Base-by-base conservation (phyloP, 2,329 filamentous ascomycete species). In the Fusarium udum region DNA sequence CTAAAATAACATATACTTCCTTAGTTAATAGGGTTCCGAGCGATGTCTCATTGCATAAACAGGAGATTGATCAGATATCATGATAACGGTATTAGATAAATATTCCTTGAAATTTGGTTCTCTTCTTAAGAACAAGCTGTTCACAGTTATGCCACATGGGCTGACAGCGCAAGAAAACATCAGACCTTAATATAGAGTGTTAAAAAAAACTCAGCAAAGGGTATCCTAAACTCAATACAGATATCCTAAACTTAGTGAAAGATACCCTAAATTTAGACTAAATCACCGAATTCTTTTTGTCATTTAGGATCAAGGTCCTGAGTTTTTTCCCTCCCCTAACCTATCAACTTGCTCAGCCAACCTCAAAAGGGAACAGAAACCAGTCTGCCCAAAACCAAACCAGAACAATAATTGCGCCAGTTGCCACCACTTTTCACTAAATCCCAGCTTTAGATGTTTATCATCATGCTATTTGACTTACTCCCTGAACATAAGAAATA, bases 401-500 rank as follows among this genome's bases (percentile, higher is more conserved):
- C 61, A 71, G 37, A 52, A 67, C 49, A 61, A 56, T 52, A 36
- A 37, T 57, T 68, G 58, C 75, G 66, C 75, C 74, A 48, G 49
- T 60, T 40, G 49, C 45, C 45, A 34, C 64, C 32, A 57, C 59
- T 64, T 57, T 65, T 28, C 32, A 59, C 64, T 64, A 66, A 75
- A 62, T 32, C 65, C 72, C 64, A 69, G 64, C 73, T 67, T 55
- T 55, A 75, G 67, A 71, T 70, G 36, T 40, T 73, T 62, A 60
- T 74, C 67, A 69, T 75, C 73, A 60, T 75, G 58, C 22, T 34
- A 66, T 61, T 51, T 59, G 34, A 61, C 49, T 61, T 59, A 24
- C 59, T 48, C 48, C 71, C 31, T n/a, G 32, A 48, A 67, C 52
- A 64, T 60, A 74, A 60, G 45, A 69, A 74, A 74, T 36, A 39